These are phyloP conservation scores for Cladosporium colombiae DNA, from an alignment of 2,329 filamentous ascomycete genomes.

Conservation along the genomic window DNA sequence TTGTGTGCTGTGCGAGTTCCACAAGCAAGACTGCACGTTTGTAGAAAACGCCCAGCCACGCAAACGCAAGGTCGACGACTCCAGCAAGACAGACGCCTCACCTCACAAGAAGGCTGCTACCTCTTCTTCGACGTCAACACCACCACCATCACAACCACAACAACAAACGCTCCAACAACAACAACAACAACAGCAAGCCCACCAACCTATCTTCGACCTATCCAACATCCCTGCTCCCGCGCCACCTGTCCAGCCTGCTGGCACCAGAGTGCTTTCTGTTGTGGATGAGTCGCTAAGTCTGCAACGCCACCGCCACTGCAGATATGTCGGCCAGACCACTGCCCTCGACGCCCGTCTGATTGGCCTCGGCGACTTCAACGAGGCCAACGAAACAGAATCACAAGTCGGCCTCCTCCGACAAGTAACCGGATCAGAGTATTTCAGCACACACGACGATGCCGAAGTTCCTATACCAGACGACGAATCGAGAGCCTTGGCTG, in stretches of 20 bases:
- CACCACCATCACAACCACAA: conserved; percentile 18
- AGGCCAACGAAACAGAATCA: conserved; percentile 75
- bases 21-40: conserved; percentile 77
- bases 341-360: conserved; percentile 83
- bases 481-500: conserved; percentile 66
- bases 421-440: conserved; percentile 76
- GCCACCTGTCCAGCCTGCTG: conserved; percentile 23
- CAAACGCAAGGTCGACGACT: conserved; percentile 74
- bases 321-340: conserved; percentile 80
- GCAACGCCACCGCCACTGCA: conserved; percentile 75
- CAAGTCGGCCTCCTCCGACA: conserved; percentile 65
- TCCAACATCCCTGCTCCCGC: conserved; percentile 7
- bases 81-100: conserved; percentile 25
- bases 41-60: conserved; percentile 73
- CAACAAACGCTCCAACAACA: conserved; percentile 16
- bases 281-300: conserved; percentile 63
- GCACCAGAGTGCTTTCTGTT: conserved; percentile 33
- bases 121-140: conserved; percentile 20
- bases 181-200: conserved; percentile 5
- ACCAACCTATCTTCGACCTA: conserved; percentile 14
- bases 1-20: conserved; percentile 76
- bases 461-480: conserved; percentile 72
- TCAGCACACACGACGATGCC: conserved; percentile 75
- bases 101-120: conserved; percentile 31
- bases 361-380: conserved; percentile 76